A percentile compares a stretch with the other conserved stretches of the same genome.
These are phyloP conservation scores for Candida tibetensis DNA, from an alignment of 805 yeast species.

Conservation along the genomic window DNA sequence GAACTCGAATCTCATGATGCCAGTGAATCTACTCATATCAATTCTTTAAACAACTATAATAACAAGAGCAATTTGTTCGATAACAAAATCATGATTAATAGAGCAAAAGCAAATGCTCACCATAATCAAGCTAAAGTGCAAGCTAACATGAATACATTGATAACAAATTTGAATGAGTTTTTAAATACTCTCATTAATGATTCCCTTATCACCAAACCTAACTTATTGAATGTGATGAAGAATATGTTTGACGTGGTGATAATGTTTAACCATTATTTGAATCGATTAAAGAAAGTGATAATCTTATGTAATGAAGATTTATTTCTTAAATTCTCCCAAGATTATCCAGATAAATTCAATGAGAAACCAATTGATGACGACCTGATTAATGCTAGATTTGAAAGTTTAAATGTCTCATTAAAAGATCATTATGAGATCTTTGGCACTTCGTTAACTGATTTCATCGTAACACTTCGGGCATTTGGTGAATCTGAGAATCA, in stretches of 20 bases:
- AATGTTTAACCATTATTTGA: constrained; percentile 47
- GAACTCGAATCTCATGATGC: constrained; percentile 12
- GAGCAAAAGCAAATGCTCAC: not conserved
- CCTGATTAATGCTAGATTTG: constrained; percentile 39
- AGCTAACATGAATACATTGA: constrained; percentile 36
- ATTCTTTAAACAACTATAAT: constrained; percentile 9
- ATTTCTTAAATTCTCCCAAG: constrained; percentile 32
- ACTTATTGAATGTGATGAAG: constrained; percentile 46
- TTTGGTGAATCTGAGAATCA: constrained; percentile 52
- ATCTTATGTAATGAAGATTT: constrained; percentile 49
- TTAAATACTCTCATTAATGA: constrained; percentile 64
- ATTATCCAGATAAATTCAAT: constrained; percentile 35
- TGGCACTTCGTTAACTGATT: constrained; percentile 42
- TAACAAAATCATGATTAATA: constrained; percentile 13
- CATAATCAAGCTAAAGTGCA: constrained; percentile 3
- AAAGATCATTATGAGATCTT: constrained; percentile 45
- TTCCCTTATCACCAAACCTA: constrained; percentile 61
- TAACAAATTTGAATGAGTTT: constrained; percentile 47
- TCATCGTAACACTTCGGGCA: constrained; percentile 43
- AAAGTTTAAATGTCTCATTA: constrained; percentile 40
- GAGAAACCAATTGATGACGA: constrained; percentile 38
- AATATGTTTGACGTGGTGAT: constrained; percentile 46
- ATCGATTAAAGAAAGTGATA: constrained; percentile 53
- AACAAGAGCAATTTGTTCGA: constrained; percentile 22
- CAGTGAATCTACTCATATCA: constrained; percentile 1